These are phyloP conservation scores for Skeletonema marinoi DNA, from an alignment of 108 stramenopile species.

Conservation along the genomic window DNA sequence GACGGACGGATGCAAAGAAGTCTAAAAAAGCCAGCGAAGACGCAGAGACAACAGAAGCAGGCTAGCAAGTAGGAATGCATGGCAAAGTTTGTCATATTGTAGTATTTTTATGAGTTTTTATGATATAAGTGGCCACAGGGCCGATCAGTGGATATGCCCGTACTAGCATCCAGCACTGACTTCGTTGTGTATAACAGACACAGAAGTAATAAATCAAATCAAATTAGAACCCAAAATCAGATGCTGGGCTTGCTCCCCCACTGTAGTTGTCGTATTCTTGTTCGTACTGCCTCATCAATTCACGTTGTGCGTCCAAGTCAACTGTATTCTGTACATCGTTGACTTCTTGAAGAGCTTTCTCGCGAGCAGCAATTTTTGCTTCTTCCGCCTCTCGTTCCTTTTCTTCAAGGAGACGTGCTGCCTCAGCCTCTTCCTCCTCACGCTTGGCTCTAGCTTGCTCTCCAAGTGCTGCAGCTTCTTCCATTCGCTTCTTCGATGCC, in stretches of 20 bases:
- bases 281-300: constrained; percentile 83
- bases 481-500: constrained; percentile 68
- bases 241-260: constrained; percentile 79
- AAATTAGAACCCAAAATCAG: constrained; percentile 89
- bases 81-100: not conserved
- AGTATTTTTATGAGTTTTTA: constrained; percentile 5
- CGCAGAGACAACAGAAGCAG: too few relatives aligned
- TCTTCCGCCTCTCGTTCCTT: constrained; percentile 75
- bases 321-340: constrained; percentile 83
- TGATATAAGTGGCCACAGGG: not conserved
- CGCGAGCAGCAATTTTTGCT: constrained; percentile 68
- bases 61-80: too few relatives aligned
- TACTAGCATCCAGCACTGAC: constrained; percentile 17
- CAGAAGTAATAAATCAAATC: constrained; percentile 11
- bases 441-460: constrained; percentile 80
- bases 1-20: not conserved
- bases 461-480: constrained; percentile 76
- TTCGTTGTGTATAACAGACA: constrained; percentile 9
- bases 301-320: constrained; percentile 85
- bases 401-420: constrained; percentile 70
- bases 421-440: constrained; percentile 69
- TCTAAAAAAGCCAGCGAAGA: too few relatives aligned
- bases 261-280: constrained; percentile 78
- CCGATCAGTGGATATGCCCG: constrained; percentile 14
- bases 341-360: constrained; percentile 64